Percentiles rank a stretch among this genome's conserved stretches.
Evolutionary conservation across 2,329 filamentous ascomycete genomes (phyloP).

Genomic region (Phoma sp.): DNA sequence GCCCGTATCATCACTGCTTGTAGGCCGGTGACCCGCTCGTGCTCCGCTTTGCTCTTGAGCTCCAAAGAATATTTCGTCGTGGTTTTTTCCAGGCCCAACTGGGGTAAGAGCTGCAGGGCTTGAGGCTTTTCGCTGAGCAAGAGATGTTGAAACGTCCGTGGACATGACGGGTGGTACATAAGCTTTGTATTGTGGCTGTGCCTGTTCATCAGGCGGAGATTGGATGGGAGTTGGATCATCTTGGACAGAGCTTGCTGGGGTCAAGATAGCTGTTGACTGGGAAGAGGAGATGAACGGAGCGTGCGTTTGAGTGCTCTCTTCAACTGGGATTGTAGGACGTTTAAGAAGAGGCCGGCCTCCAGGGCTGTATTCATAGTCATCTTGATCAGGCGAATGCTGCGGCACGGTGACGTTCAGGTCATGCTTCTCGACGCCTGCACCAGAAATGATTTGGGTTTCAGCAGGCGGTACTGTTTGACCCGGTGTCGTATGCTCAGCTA

Average conservation of each 20-base stretch:
- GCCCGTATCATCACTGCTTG: slow-evolving; percentile 24
- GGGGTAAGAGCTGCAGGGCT: slow-evolving; percentile 24
- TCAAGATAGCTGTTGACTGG: slow-evolving; percentile 42
- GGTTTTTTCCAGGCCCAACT: slow-evolving; percentile 22
- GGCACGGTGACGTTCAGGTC: slow-evolving; percentile 28
- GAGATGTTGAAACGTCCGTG: slow-evolving; percentile 17
- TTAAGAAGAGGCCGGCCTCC: slow-evolving; percentile 60
- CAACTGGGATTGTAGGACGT: slow-evolving; percentile 7
- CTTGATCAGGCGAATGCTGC: slow-evolving; percentile 13
- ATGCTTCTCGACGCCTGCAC: slow-evolving; percentile 15
- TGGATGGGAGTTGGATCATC: slow-evolving; percentile 45
- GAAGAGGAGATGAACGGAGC: slow-evolving; percentile 29
- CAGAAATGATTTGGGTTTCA: slow-evolving; percentile 10
- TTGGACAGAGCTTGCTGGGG: slow-evolving; percentile 45
- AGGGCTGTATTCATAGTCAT: slow-evolving; percentile 57
- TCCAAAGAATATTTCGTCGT: slow-evolving; percentile 49
- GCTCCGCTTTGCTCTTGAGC: slow-evolving; percentile 20
- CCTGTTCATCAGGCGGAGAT: slow-evolving; percentile 35
- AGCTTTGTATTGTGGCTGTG: slow-evolving; percentile 41
- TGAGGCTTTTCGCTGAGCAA: slow-evolving; percentile 34
- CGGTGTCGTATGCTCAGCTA: slow-evolving; percentile 3
- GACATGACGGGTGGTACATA: slow-evolving; percentile 37
- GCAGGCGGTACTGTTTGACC: slow-evolving; percentile 7
- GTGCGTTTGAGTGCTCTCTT: slow-evolving; percentile 23
- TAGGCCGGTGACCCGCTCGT: slow-evolving; percentile 23